Conservation (phyloP, 768 basidiomycete genomes). For the Hydnomerulius pinastri region DNA sequence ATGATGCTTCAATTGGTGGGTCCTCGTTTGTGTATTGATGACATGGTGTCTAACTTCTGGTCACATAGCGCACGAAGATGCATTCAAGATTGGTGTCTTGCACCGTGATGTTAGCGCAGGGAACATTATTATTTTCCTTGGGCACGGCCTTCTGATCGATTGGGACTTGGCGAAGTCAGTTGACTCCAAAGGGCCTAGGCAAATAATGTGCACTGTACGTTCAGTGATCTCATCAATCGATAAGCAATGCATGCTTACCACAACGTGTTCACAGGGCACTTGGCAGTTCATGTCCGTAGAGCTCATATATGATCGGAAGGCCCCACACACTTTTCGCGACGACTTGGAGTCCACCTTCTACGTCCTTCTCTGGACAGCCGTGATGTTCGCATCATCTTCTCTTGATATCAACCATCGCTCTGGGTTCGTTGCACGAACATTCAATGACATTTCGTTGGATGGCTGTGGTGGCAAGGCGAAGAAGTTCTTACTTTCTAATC, state of each 20-base stretch:
- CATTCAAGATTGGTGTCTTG: constrained; percentile 1
- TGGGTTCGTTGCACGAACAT: no score
- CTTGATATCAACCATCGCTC: no score
- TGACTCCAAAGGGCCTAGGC: neutral
- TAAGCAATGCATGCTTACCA: neutral
- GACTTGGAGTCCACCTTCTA: constrained; percentile 10
- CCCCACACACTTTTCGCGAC: neutral
- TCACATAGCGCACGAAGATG: neutral
- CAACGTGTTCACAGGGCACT: constrained; percentile 1
- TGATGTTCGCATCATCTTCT: no score
- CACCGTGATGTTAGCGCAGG: constrained; percentile 17
- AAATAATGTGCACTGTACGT: neutral
- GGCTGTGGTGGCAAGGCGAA: no score
- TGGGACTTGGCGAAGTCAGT: constrained; percentile 24
- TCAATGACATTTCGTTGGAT: no score
- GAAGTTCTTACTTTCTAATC: no score
- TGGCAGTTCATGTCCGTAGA: neutral
- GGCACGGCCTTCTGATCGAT: constrained; percentile 23
- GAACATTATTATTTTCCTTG: constrained; percentile 19
- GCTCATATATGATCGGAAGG: neutral
- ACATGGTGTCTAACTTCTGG: neutral
- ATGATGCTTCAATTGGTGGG: neutral
- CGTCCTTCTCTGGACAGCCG: constrained; percentile 1
- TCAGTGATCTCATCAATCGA: neutral
- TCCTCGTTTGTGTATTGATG: neutral